Percentiles rank a stretch among this genome's conserved stretches.
Evolutionary conservation across 1,139 yeast species (phyloP).

Genomic region (Spencermartinsiella ligniputridi): DNA sequence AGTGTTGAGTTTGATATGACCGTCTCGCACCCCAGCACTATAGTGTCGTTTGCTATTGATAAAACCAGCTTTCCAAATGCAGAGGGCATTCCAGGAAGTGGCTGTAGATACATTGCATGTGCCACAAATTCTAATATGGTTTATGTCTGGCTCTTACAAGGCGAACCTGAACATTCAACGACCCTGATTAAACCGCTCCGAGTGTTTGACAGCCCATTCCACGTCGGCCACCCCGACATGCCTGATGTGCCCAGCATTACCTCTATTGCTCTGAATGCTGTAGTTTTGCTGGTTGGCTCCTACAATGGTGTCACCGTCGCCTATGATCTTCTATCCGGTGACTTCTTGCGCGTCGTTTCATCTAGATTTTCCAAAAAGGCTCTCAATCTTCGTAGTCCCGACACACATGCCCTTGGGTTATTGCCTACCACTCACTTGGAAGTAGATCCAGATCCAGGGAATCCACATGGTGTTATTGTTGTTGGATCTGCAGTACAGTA

Average conservation of each 20-base stretch:
- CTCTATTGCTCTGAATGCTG: conserved; percentile 39
- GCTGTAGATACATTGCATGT: conserved; percentile 49
- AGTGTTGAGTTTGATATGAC: conserved; percentile 4
- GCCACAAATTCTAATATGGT: conserved; percentile 38
- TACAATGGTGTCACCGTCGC: conserved; percentile 59
- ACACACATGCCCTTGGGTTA: conserved; percentile 14
- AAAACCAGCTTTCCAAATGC: conserved; percentile 22
- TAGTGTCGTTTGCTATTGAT: conserved; percentile 23
- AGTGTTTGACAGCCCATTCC: conserved; percentile 29
- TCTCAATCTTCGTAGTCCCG: conserved; percentile 27
- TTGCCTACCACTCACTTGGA: conserved; percentile 43
- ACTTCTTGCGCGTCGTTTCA: conserved; percentile 45
- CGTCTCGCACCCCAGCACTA: conserved; percentile 7
- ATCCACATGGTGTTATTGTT: conserved; percentile 50
- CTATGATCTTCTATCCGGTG: conserved; percentile 61
- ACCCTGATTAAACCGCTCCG: conserved; percentile 27
- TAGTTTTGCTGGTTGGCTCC: conserved; percentile 56
- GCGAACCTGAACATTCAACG: conserved; percentile 24
- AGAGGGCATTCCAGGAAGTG: conserved; percentile 46
- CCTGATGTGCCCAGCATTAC: conserved; percentile 33
- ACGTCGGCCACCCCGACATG: conserved; percentile 16
- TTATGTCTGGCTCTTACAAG: conserved; percentile 40
- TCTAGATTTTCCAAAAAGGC: conserved; percentile 45
- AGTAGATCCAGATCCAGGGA: conserved; percentile 41
- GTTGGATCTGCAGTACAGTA: conserved; percentile 58